Evolutionary conservation across 306 rosid genomes (phyloP).

Genomic region (Fagus sylvatica): DNA sequence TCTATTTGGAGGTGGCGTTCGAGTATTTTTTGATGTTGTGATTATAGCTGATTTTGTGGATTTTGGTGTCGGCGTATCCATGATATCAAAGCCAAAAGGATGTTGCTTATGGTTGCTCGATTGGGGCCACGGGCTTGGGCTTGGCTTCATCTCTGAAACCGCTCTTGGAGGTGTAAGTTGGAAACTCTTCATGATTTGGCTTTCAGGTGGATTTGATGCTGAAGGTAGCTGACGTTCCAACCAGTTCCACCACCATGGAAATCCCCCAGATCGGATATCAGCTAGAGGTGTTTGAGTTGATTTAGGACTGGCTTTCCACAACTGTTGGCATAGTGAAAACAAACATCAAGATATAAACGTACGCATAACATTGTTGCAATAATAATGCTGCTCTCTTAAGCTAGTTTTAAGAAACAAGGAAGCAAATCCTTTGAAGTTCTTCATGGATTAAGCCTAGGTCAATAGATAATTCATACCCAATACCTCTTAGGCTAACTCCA

Average conservation of each 20-base stretch:
- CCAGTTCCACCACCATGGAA: slow-evolving; percentile 99
- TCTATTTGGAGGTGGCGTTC: slow-evolving; percentile 55
- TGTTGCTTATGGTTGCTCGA: slow-evolving; percentile 52
- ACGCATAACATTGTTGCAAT: not conserved
- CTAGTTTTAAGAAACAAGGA: slow-evolving; percentile 2
- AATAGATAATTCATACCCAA: not conserved
- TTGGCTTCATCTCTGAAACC: slow-evolving; percentile 61
- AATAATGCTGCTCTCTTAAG: not conserved
- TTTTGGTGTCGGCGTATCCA: slow-evolving; percentile 77
- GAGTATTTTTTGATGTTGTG: slow-evolving; percentile 36
- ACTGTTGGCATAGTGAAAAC: slow-evolving; percentile 43
- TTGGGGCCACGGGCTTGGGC: slow-evolving; percentile 67
- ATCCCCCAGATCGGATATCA: slow-evolving; percentile 60
- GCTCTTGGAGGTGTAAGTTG: slow-evolving; percentile 79
- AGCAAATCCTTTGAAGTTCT: not conserved
- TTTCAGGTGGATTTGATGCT: slow-evolving; percentile 46
- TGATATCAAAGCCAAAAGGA: slow-evolving; percentile 51
- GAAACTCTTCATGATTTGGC: slow-evolving; percentile 56
- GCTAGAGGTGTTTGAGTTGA: slow-evolving; percentile 57
- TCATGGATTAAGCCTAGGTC: not conserved
- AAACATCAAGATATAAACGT: slow-evolving; percentile 7
- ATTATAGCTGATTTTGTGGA: slow-evolving; percentile 69
- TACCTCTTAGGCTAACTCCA: not conserved
- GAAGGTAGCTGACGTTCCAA: slow-evolving; percentile 73
- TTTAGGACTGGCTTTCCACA: slow-evolving; percentile 81